These are phyloP conservation scores for Pseudogymnoascus sp. DNA, from an alignment of 2,329 filamentous ascomycete genomes.

Conservation along the genomic window DNA sequence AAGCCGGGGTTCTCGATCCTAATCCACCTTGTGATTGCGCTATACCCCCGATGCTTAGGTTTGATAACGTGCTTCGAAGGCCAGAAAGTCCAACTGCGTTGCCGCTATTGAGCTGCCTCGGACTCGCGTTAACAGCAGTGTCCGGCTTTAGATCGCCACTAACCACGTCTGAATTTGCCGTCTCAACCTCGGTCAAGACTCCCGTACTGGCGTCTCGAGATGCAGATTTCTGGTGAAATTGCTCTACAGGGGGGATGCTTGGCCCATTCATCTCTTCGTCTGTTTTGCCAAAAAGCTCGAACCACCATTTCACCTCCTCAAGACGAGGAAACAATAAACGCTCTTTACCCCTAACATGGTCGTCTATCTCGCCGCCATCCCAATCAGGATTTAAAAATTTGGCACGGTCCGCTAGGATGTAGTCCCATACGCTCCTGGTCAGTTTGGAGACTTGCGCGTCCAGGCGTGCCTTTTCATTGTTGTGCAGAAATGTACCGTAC, in stretches of 20 bases:
- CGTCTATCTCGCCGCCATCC: conserved; percentile 60
- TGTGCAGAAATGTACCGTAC: conserved; percentile 93
- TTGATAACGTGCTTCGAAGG: conserved; percentile 37
- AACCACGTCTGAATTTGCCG: conserved; percentile 15
- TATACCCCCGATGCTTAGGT: conserved; percentile 32
- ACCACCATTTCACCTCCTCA: conserved; percentile 86
- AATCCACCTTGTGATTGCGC: conserved; percentile 21
- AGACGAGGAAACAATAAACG: conserved; percentile 73
- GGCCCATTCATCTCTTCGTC: conserved; percentile 86
- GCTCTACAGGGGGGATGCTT: not conserved
- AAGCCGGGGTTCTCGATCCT: conserved; percentile 21
- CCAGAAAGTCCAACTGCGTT: conserved; percentile 31
- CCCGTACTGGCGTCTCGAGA: conserved; percentile 1
- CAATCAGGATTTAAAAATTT: conserved; percentile 82
- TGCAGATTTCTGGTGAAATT: not conserved
- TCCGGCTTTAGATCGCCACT: not conserved
- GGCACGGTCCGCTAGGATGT: conserved; percentile 71
- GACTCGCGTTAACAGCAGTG: conserved; percentile 10
- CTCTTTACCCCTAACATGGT: conserved; percentile 70
- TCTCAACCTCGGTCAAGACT: conserved; percentile 24
- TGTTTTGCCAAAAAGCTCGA: conserved; percentile 73
- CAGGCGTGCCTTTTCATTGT: conserved; percentile 80
- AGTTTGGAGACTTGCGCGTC: conserved; percentile 60
- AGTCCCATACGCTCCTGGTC: conserved; percentile 89
- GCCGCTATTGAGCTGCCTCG: conserved; percentile 23